phyloP scores from a whole-genome alignment of 306 rosid species.

The Ormosia semicastrata region DNA sequence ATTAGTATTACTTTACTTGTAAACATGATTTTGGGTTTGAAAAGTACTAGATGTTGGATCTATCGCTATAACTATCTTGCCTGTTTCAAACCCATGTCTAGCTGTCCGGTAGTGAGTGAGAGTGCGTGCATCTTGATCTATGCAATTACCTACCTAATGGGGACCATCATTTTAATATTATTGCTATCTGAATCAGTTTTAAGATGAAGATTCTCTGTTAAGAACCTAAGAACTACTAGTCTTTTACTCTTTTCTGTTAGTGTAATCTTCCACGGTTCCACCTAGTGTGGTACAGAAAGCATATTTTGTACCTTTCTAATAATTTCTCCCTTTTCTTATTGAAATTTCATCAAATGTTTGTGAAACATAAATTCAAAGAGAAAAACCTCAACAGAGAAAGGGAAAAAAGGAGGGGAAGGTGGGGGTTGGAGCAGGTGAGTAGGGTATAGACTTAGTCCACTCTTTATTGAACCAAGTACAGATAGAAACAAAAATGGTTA shows the following conservation, averaged over 20 bases:
- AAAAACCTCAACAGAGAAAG: neutral
- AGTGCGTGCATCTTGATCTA: slow-evolving; percentile 41
- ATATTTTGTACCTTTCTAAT: slow-evolving; percentile 18
- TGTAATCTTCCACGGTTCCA: slow-evolving; percentile 23
- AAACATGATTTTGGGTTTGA: slow-evolving; percentile 22
- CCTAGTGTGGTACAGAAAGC: slow-evolving; percentile 21
- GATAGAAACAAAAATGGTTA: slow-evolving; percentile 28
- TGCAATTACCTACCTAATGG: slow-evolving; percentile 34
- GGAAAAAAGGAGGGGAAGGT: neutral
- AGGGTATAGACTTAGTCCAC: slow-evolving; percentile 37
- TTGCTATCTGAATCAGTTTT: slow-evolving; percentile 16
- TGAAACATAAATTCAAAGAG: neutral
- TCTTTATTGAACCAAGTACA: neutral
- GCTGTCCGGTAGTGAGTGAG: slow-evolving; percentile 37
- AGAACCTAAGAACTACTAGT: slow-evolving; percentile 31
- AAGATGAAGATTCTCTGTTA: slow-evolving; percentile 28
- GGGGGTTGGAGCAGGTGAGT: slow-evolving; percentile 33
- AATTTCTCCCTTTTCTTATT: neutral
- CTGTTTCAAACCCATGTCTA: slow-evolving; percentile 32
- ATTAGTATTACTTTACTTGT: slow-evolving; percentile 18
- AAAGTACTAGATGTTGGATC: slow-evolving; percentile 47
- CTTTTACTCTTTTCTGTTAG: neutral
- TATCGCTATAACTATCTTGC: slow-evolving; percentile 30
- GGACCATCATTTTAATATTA: slow-evolving; percentile 36
- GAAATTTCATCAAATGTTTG: slow-evolving; percentile 1